Percentiles rank a stretch among this genome's conserved stretches.
Evolutionary conservation across 305 asterid genomes (phyloP).

Genomic region (Salvia sclarea): DNA sequence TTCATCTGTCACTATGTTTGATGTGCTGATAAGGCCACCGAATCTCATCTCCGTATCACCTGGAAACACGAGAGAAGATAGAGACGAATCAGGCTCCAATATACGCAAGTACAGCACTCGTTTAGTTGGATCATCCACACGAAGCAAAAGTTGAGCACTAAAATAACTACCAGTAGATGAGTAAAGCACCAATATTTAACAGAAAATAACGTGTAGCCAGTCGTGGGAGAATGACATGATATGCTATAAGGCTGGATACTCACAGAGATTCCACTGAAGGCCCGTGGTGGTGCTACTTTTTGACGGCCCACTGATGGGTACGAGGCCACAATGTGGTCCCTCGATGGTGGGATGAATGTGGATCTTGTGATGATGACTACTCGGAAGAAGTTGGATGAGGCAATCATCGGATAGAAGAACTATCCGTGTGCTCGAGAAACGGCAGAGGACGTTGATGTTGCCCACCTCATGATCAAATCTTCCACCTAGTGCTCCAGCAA

Average conservation of each 20-base stretch:
- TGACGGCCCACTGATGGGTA: constrained; percentile 72
- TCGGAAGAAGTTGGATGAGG: constrained; percentile 84
- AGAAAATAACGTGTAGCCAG: background rate
- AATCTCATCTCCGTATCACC: constrained; percentile 75
- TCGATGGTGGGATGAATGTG: constrained; percentile 54
- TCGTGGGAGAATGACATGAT: background rate
- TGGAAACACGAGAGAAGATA: constrained; percentile 38
- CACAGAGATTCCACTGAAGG: constrained; percentile 85
- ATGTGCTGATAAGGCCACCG: constrained; percentile 87
- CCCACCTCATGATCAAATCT: constrained; percentile 95
- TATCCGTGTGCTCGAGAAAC: constrained; percentile 57
- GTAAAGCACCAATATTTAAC: background rate
- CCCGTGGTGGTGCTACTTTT: constrained; percentile 73
- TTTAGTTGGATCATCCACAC: background rate
- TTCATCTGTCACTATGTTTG: constrained; percentile 61
- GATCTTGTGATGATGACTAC: constrained; percentile 65
- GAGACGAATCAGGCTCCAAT: constrained; percentile 25
- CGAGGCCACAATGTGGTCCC: constrained; percentile 94
- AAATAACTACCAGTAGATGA: background rate
- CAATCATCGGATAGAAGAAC: constrained; percentile 83
- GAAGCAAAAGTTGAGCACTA: background rate
- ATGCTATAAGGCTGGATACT: constrained; percentile 32
- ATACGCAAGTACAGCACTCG: background rate
- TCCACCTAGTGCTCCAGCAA: constrained; percentile 94
- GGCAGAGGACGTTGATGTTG: constrained; percentile 72